Base-by-base conservation (phyloP, 106 monocot genomes). In the Posidonia australis region DNA sequence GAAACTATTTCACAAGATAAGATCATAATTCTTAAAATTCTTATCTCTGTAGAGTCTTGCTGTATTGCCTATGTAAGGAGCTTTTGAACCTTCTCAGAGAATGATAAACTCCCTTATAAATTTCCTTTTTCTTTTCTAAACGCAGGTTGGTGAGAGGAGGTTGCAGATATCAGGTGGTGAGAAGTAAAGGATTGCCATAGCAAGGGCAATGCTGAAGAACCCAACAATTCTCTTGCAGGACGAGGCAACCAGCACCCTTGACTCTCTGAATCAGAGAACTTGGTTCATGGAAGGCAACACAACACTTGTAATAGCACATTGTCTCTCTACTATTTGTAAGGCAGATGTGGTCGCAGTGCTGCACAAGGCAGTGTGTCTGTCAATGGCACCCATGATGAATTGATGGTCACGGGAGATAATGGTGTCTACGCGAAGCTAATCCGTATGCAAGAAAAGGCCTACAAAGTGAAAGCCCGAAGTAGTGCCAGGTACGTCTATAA, bases 191-290 rank as follows among this genome's bases (percentile, higher is more conserved):
- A 84, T 96, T 19, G 94, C 94, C 3, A 96, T 96, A 16, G 94
- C 90, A n/a, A 68, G 94, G 62, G 94, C 94, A 9, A 96, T 96
- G 94, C 76, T 96, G 46, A 90, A 82, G 76, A 96, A 96, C 67
- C 94, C 94, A 10, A 86, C 86, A 5, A 87, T 96, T 66, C 94
- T 96, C 28, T 69, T 96, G 16, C 80, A 90, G 13, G 94, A 96
- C 26, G 94, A 96, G 66, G 94, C 94, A 11, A 96, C 94, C 1
- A 96, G 94, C 54, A 90, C 94, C 3, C 86, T 96, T 5, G 94
- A 96, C 67, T 86, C n/a, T n/a, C 94, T 0, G 94, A 96, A 64
- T 90, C 94, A 0, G 94, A 96, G 79, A 96, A 96, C 84, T 96
- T 1, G 94, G 13, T 96, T 96, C 87, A 90, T 90, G 90, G 94